Conservation (phyloP, 345 rosid species). For the Dipteronia dyeriana region DNA sequence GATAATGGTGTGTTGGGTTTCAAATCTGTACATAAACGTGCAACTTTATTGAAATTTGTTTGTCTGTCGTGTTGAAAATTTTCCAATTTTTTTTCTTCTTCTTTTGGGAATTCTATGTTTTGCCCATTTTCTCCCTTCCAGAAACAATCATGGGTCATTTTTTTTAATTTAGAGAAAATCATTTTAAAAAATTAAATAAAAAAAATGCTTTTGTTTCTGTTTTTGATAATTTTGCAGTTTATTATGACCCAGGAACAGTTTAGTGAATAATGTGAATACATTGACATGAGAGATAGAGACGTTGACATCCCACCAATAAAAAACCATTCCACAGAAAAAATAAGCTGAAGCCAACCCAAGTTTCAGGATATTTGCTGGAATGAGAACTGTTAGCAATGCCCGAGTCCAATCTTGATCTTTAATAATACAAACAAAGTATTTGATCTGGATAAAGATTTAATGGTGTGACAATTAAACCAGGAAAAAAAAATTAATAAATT, state of each 20-base stretch:
- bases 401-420: neutral
- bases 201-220: no score
- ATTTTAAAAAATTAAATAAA: no score
- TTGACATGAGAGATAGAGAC: constrained; percentile 22
- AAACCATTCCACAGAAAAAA: neutral
- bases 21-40: neutral
- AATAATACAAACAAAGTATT: neutral
- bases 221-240: neutral
- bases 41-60: constrained; percentile 8
- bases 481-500: neutral
- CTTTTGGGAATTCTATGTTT: neutral
- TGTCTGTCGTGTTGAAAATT: constrained; percentile 8
- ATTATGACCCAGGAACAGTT: neutral
- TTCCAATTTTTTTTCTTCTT: neutral
- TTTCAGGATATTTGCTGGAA: neutral
- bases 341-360: neutral
- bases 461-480: neutral
- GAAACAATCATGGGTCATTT: neutral
- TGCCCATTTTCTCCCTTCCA: neutral
- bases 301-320: constrained; percentile 18
- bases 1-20: constrained; percentile 1
- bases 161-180: no score
- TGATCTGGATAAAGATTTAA: neutral
- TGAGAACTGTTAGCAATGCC: neutral
- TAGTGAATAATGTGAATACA: neutral